Conservation (phyloP, 2,329 filamentous ascomycete genomes). For the Setomelanomma holmii region DNA sequence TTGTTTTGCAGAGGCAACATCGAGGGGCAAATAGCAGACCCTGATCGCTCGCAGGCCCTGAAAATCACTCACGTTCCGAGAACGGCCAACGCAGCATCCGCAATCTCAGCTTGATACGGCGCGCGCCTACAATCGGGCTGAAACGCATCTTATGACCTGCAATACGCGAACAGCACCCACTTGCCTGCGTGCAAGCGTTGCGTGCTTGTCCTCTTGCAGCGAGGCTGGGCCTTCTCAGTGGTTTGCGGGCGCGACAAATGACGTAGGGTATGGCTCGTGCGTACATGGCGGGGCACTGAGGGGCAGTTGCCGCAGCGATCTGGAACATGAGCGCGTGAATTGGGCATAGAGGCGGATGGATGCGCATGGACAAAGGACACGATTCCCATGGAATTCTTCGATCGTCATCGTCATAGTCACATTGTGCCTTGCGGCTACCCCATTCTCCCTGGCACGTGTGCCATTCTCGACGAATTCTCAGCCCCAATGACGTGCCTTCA, state of each 20-base stretch:
- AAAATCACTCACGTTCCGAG: conserved; percentile 3
- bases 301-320: conserved; percentile 14
- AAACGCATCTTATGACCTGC: conserved; percentile 13
- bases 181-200: conserved; percentile 9
- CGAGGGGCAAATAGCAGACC: background rate
- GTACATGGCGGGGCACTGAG: conserved; percentile 10
- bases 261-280: conserved; percentile 1
- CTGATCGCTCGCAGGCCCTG: background rate
- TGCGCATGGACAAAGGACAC: conserved; percentile 4
- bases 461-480: conserved; percentile 1
- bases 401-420: conserved; percentile 18
- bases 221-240: background rate
- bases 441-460: background rate
- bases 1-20: background rate
- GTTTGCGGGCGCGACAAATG: background rate
- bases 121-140: conserved; percentile 6
- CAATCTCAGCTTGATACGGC: conserved; percentile 1
- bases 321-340: conserved; percentile 3
- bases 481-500: conserved; percentile 2
- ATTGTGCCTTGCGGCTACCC: background rate
- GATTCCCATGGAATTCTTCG: conserved; percentile 19
- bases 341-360: conserved; percentile 1
- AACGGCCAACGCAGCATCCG: conserved; percentile 1
- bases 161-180: conserved; percentile 5
- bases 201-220: conserved; percentile 11